Conservation (phyloP, 2,329 filamentous ascomycete genomes). For the Aschersonia sp. region DNA sequence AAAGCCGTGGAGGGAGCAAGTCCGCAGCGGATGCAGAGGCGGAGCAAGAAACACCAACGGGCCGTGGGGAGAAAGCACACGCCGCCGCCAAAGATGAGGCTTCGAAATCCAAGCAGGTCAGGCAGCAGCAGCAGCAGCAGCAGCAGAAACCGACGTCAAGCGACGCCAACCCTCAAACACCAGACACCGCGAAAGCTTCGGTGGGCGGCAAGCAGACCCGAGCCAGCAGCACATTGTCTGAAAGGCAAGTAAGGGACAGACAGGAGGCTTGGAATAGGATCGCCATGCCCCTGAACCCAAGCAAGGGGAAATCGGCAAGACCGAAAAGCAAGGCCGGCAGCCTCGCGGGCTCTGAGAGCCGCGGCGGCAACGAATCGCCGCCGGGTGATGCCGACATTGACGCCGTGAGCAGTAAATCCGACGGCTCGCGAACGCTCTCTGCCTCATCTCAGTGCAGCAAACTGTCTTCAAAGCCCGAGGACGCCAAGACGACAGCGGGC, state of each 20-base stretch:
- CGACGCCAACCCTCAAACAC: not conserved
- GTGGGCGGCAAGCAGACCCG: not conserved
- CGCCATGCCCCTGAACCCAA: conserved; percentile 16
- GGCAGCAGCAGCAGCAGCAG: no score
- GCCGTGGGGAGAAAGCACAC: no score
- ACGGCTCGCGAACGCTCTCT: not conserved
- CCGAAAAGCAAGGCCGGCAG: not conserved
- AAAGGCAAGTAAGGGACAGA: conserved; percentile 10
- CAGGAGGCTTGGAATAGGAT: conserved; percentile 19
- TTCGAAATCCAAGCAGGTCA: no score
- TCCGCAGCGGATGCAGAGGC: not conserved
- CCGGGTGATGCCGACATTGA: not conserved
- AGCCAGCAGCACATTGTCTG: not conserved
- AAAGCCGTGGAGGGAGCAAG: not conserved
- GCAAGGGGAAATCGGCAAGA: conserved; percentile 1
- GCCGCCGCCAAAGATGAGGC: no score
- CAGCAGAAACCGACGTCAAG: no score
- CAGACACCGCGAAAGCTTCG: not conserved
- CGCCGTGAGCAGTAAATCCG: not conserved
- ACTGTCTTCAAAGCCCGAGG: no score
- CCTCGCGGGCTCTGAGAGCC: not conserved
- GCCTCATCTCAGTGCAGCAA: no score
- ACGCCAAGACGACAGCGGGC: not conserved
- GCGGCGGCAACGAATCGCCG: not conserved
- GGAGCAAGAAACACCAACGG: no score